Evolutionary conservation across 202 grass and related monocot species (phyloP), one percentile per base, ranked within the genome.

Genomic region (Alloteropsis angusta): DNA sequence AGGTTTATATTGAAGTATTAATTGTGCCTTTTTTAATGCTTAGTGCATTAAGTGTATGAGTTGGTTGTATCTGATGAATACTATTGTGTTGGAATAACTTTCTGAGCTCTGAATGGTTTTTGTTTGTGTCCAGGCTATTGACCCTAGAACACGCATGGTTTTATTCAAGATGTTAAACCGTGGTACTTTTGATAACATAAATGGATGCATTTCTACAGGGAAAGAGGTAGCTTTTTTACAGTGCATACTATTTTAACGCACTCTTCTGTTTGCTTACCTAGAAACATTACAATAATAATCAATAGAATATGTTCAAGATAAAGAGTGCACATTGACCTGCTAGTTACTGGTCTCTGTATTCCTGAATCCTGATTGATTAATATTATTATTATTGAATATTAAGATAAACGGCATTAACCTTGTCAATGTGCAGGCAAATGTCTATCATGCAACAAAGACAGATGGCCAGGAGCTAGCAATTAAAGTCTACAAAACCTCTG

Each of bases 401-500:
- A 4, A 21, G 16, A 50, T 13, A 30, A 17, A 7, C 64, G 41
- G 32, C 49, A 58, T 73, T 72, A 32, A 78, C 65, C 9, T 60
- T 47, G 41, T 43, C 39, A 28, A 7, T 74, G 2, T 56, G 76
- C 82, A 95, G 96, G 96, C 96, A 76, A 98, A 98, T 93, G 96
- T 98, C 65, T 98, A 98, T 89, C 92, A 98, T 81, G 96, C 96
- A 65, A 95, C 92, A 74, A 95, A 93, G 72, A 71, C 68, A 41
- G 88, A 95, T 89, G 96, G 89, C n/a, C 75, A 85, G 82, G 92
- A 98, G 85, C 70, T 95, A 54, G 92, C 92, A 72, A 92, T 98
- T 39, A 98, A 98, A 92, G 78, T 98, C 65, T 98, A 98, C 57
- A 98, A 98, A 84, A 98, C 96, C 39, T 98, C 92, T 75, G 92